Conservation (phyloP, 129 eudicot genomes). For the Centella asiatica region DNA sequence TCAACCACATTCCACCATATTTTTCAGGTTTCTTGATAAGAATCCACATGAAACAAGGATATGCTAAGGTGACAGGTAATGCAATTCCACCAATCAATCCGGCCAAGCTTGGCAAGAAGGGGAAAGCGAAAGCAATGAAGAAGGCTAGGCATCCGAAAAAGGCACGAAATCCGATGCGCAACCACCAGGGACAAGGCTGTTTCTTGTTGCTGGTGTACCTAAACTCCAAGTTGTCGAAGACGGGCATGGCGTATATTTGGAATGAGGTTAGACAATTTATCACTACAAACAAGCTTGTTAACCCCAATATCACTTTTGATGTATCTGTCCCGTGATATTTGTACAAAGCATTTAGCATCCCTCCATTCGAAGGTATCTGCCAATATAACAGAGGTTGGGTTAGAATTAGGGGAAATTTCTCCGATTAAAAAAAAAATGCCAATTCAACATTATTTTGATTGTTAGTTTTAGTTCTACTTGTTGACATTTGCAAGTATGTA, state of each 20-base stretch:
- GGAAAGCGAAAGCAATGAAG: slow-evolving; percentile 49
- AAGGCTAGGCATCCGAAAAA: slow-evolving; percentile 43
- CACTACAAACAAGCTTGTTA: slow-evolving; percentile 37
- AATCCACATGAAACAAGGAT: slow-evolving; percentile 72
- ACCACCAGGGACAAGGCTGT: slow-evolving; percentile 44
- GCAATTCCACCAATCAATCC: slow-evolving; percentile 52
- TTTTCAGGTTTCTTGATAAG: slow-evolving; percentile 37
- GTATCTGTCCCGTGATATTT: slow-evolving; percentile 29
- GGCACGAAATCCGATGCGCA: slow-evolving; percentile 30
- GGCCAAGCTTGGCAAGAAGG: slow-evolving; percentile 50
- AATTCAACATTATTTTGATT: too few relatives aligned
- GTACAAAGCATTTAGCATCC: slow-evolving; percentile 41
- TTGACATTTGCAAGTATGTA: too few relatives aligned
- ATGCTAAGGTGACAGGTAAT: slow-evolving; percentile 52
- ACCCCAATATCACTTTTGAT: slow-evolving; percentile 29
- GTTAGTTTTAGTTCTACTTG: too few relatives aligned
- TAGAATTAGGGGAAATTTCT: too few relatives aligned
- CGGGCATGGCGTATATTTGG: slow-evolving; percentile 63
- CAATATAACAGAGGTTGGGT: too few relatives aligned
- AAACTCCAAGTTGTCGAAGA: slow-evolving; percentile 48
- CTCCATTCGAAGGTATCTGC: slow-evolving; percentile 49
- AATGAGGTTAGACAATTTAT: slow-evolving; percentile 48
- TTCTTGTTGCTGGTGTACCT: slow-evolving; percentile 35
- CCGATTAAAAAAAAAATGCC: too few relatives aligned
- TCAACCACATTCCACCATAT: slow-evolving; percentile 33